These are phyloP conservation scores for Nakazawaea wyomingensis DNA, from an alignment of 805 yeast genomes.

Conservation along the genomic window DNA sequence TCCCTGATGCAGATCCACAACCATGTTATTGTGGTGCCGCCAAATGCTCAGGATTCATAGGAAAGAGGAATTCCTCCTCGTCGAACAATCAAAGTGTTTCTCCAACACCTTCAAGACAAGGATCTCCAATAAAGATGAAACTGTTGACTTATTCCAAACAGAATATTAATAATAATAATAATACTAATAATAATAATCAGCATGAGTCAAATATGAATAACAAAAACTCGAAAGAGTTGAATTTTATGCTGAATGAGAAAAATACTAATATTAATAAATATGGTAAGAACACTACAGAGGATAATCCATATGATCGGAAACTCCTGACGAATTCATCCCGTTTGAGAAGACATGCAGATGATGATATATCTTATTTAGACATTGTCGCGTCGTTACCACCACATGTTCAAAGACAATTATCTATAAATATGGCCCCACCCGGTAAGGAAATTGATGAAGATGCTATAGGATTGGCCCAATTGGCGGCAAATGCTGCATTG, in stretches of 20 bases:
- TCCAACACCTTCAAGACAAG: background rate
- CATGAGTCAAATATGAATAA: too few species aligned
- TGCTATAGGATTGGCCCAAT: conserved; percentile 7
- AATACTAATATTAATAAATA: too few species aligned
- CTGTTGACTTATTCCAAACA: background rate
- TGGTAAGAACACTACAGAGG: background rate
- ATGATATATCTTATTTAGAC: background rate
- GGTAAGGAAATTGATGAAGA: conserved; percentile 15
- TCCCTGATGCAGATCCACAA: conserved; percentile 37
- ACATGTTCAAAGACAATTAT: conserved; percentile 10
- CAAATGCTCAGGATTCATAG: conserved; percentile 36
- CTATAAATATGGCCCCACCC: conserved; percentile 18
- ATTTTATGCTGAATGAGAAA: background rate
- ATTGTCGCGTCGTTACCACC: conserved; percentile 9
- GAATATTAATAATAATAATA: too few species aligned
- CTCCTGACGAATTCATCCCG: background rate
- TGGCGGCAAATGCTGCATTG: conserved; percentile 5
- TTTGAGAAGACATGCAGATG: conserved; percentile 3
- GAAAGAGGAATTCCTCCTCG: conserved; percentile 19
- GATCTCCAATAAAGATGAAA: background rate
- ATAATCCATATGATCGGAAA: conserved; percentile 4
- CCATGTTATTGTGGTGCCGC: conserved; percentile 38
- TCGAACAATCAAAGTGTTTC: background rate
- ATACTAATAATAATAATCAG: too few species aligned
- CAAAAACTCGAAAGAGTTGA: background rate